These are phyloP conservation scores for Baudoinia panamericana DNA, from an alignment of 495 filamentous ascomycete genomes.

Conservation along the genomic window DNA sequence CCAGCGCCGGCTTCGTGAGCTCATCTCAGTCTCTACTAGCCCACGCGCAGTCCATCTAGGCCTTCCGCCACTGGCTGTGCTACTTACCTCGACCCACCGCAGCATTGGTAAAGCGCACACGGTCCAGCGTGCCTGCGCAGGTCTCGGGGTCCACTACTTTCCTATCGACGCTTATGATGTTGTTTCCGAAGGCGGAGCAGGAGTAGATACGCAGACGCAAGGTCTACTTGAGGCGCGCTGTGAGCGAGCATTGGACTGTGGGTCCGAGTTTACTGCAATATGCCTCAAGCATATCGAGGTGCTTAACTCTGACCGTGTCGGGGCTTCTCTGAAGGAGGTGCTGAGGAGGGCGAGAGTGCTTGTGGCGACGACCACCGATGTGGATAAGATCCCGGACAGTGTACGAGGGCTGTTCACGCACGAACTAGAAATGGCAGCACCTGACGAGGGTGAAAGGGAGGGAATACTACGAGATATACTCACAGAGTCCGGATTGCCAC, in stretches of 20 bases:
- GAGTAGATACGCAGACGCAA: slow-evolving; percentile 85
- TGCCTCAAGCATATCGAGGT: slow-evolving; percentile 81
- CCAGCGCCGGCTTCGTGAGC: slow-evolving; percentile 65
- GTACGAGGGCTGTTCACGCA: slow-evolving; percentile 87
- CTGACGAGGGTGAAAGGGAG: slow-evolving; percentile 85
- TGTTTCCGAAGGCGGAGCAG: slow-evolving; percentile 71
- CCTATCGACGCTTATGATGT: slow-evolving; percentile 87
- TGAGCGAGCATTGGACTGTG: slow-evolving; percentile 79
- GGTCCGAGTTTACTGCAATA: slow-evolving; percentile 66
- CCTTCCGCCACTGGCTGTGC: slow-evolving; percentile 74
- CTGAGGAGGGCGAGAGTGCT: slow-evolving; percentile 60
- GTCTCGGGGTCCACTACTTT: slow-evolving; percentile 84
- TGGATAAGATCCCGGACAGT: slow-evolving; percentile 84
- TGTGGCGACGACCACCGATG: slow-evolving; percentile 84
- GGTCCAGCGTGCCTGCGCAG: slow-evolving; percentile 62
- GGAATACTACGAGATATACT: slow-evolving; percentile 69
- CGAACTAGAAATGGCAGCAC: slow-evolving; percentile 84
- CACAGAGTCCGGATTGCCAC: slow-evolving; percentile 53
- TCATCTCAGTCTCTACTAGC: slow-evolving; percentile 79
- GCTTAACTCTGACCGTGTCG: slow-evolving; percentile 78
- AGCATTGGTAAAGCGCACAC: slow-evolving; percentile 78
- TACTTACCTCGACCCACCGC: slow-evolving; percentile 79
- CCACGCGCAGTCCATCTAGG: slow-evolving; percentile 73
- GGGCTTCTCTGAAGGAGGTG: slow-evolving; percentile 67
- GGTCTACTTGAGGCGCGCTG: slow-evolving; percentile 74